These are phyloP conservation scores for Solanum verrucosum DNA, from an alignment of 257 asterid species.

Conservation along the genomic window DNA sequence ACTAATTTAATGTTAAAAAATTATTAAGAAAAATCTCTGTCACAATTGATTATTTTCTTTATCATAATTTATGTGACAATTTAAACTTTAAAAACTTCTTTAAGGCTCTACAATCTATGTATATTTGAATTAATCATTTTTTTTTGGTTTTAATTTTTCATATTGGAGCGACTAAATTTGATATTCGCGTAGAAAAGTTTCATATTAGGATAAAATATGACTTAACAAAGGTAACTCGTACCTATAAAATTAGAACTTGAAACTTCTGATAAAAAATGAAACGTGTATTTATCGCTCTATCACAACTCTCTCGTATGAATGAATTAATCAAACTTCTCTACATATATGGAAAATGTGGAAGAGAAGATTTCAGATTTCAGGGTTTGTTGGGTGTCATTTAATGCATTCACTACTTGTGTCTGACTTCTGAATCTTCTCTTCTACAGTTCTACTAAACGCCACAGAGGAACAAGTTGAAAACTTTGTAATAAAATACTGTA, in stretches of 20 bases:
- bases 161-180: background rate
- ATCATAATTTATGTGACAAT: no score
- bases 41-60: background rate
- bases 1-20: background rate
- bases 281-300: no score
- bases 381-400: constrained; percentile 27
- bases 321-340: background rate
- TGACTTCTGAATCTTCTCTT: constrained; percentile 28
- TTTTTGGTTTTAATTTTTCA: no score
- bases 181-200: no score
- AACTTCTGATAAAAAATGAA: no score
- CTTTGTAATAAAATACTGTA: background rate
- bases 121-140: no score
- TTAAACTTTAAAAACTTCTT: no score
- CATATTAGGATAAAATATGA: no score
- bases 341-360: background rate
- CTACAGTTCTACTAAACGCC: constrained; percentile 13
- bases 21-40: background rate
- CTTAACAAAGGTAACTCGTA: no score
- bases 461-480: constrained; percentile 1
- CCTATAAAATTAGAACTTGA: no score
- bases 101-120: background rate
- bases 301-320: no score
- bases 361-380: constrained; percentile 14
- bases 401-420: constrained; percentile 26